A percentile compares a stretch with the other conserved stretches of the same genome.
Conservation (phyloP, 768 basidiomycete species). For the Suillus cothurnatus region DNA sequence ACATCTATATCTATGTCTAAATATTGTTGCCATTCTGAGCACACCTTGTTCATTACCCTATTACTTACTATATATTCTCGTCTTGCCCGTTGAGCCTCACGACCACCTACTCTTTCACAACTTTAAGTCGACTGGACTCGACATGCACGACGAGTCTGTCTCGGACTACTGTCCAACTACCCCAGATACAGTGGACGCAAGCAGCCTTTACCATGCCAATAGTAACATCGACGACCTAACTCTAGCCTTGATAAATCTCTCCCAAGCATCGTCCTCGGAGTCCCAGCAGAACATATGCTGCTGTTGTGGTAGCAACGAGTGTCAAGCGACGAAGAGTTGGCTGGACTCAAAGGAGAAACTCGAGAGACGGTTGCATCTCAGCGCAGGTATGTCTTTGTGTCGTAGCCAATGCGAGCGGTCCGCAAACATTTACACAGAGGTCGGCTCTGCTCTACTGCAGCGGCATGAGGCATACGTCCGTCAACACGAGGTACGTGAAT, state of each 20-base stretch:
- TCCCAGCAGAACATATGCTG: conserved; percentile 53
- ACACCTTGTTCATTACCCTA: conserved; percentile 11
- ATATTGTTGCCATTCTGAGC: conserved; percentile 1
- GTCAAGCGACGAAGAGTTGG: conserved; percentile 68
- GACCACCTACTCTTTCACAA: conserved; percentile 6
- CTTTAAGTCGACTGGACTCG: conserved; percentile 2
- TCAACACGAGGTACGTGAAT: conserved; percentile 57
- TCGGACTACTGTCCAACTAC: conserved; percentile 41
- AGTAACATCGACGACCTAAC: conserved; percentile 82
- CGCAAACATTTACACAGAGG: conserved; percentile 51
- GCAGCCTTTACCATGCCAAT: conserved; percentile 53
- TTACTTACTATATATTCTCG: conserved; percentile 8
- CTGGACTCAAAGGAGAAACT: conserved; percentile 64
- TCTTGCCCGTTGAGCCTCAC: background rate
- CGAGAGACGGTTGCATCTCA: conserved; percentile 77
- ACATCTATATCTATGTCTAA: background rate
- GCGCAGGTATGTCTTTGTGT: conserved; percentile 69
- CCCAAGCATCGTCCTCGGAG: conserved; percentile 75
- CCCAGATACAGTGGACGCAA: conserved; percentile 53
- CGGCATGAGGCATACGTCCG: conserved; percentile 86
- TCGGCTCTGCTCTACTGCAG: conserved; percentile 86
- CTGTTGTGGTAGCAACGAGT: conserved; percentile 67
- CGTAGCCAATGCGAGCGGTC: background rate
- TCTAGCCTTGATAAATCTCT: conserved; percentile 68
- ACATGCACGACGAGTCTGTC: conserved; percentile 24